Evolutionary conservation across 306 rosid species (phyloP).

Genomic region (Erythrophleum fordii): DNA sequence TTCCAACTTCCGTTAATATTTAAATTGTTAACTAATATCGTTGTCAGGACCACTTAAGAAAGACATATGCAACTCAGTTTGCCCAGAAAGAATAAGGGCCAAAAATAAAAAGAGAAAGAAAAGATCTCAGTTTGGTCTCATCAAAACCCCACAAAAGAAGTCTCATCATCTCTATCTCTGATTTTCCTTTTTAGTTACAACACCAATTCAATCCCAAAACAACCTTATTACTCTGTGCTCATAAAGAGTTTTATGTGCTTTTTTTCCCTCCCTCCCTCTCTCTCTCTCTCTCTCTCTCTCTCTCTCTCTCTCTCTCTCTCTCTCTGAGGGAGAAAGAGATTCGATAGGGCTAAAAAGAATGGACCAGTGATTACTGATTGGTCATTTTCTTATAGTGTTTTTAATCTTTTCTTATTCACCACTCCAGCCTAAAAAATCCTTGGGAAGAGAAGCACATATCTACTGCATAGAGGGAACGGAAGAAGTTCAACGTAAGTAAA

Average conservation of each 20-base stretch:
- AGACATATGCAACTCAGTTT: not conserved
- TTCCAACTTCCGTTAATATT: too few species aligned
- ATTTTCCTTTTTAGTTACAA: not conserved
- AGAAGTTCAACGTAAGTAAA: conserved; percentile 35
- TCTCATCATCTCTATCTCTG: not conserved
- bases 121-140: not conserved
- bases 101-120: not conserved
- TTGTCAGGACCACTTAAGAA: not conserved
- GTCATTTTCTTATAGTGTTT: conserved; percentile 45
- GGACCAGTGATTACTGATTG: conserved; percentile 50
- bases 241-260: conserved; percentile 29
- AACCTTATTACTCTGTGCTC: not conserved
- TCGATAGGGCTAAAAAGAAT: conserved; percentile 65
- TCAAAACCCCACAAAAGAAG: not conserved
- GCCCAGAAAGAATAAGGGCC: not conserved
- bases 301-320: too few species aligned
- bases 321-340: conserved; percentile 39
- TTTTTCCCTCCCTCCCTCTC: conserved; percentile 27
- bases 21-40: not conserved
- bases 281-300: conserved; percentile 37
- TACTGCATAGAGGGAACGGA: conserved; percentile 6
- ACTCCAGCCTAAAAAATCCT: conserved; percentile 49
- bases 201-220: not conserved
- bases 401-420: conserved; percentile 64
- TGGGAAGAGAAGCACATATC: conserved; percentile 34